Conservation (phyloP, 768 basidiomycete species). For the Macrolepiota albuminosa region DNA sequence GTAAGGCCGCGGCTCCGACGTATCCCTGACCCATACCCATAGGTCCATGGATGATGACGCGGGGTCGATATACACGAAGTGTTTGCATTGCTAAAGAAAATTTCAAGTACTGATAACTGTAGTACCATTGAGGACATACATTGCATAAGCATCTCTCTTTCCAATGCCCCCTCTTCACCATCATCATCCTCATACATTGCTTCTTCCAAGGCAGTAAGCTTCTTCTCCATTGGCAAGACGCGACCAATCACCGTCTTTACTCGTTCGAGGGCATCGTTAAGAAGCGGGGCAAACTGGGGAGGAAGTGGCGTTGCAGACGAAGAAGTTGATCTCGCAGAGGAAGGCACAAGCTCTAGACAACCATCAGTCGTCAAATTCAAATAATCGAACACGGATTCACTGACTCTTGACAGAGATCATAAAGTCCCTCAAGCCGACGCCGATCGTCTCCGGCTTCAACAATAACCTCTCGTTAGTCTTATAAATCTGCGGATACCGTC, state of each 20-base stretch:
- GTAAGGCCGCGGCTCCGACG: constrained; percentile 85
- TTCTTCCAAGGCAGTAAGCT: constrained; percentile 84
- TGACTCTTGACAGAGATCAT: constrained; percentile 95
- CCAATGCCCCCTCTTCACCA: constrained; percentile 77
- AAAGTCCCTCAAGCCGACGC: constrained; percentile 84
- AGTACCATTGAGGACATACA: constrained; percentile 38
- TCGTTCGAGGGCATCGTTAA: constrained; percentile 61
- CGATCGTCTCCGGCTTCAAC: constrained; percentile 81
- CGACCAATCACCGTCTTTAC: constrained; percentile 69
- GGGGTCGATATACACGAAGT: constrained; percentile 83
- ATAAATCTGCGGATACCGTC: constrained; percentile 97
- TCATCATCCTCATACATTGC: constrained; percentile 85
- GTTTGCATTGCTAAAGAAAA: constrained; percentile 76
- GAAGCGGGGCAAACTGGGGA: constrained; percentile 73
- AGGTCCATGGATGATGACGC: constrained; percentile 77
- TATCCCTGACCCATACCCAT: constrained; percentile 89
- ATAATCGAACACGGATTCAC: not conserved
- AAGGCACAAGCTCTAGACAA: constrained; percentile 80
- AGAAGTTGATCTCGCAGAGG: constrained; percentile 87
- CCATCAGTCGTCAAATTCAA: not conserved
- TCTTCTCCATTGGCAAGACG: constrained; percentile 78
- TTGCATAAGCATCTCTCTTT: constrained; percentile 85
- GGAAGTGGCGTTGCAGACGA: constrained; percentile 86
- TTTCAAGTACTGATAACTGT: constrained; percentile 5
- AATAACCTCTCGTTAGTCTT: constrained; percentile 81